Evolutionary conservation across 2,329 filamentous ascomycete species (phyloP).

Genomic region (Exophiala sp.): DNA sequence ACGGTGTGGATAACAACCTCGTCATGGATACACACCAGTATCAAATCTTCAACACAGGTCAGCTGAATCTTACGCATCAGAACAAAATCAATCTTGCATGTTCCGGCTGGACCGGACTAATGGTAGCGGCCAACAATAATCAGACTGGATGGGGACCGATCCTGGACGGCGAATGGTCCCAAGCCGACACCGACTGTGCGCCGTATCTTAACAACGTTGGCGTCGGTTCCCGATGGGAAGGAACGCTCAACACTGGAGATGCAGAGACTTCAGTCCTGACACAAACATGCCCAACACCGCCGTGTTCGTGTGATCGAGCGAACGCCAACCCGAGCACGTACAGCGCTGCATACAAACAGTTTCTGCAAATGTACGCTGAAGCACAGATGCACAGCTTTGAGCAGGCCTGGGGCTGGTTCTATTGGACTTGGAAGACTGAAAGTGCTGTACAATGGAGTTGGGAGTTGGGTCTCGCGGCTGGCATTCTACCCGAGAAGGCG

Average conservation of each 20-base stretch:
- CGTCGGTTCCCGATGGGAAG: slow-evolving; percentile 86
- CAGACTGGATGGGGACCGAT: slow-evolving; percentile 74
- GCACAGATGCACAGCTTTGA: slow-evolving; percentile 96
- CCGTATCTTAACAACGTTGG: slow-evolving; percentile 83
- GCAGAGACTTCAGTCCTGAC: slow-evolving; percentile 59
- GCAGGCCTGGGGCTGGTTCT: slow-evolving; percentile 94
- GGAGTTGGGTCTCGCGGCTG: slow-evolving; percentile 70
- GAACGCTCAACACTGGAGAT: slow-evolving; percentile 68
- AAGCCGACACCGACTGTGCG: slow-evolving; percentile 95
- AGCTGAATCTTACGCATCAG: slow-evolving; percentile 76
- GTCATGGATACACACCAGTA: slow-evolving; percentile 98
- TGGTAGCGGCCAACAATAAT: slow-evolving; percentile 65
- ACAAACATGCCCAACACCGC: slow-evolving; percentile 68
- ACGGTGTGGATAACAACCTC: slow-evolving; percentile 62
- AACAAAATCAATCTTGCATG: slow-evolving; percentile 87
- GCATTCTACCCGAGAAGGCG: slow-evolving; percentile 73
- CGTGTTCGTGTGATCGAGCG: slow-evolving; percentile 70
- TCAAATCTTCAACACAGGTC: slow-evolving; percentile 90
- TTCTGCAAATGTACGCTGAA: slow-evolving; percentile 84
- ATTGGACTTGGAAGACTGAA: slow-evolving; percentile 98
- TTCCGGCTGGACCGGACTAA: slow-evolving; percentile 78
- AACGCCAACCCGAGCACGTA: slow-evolving; percentile 71
- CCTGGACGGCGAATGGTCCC: slow-evolving; percentile 93
- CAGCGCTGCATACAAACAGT: slow-evolving; percentile 73
- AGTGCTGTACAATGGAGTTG: slow-evolving; percentile 87